phyloP scores from a whole-genome alignment of 805 yeast species.

The Clavispora phyllophila region DNA sequence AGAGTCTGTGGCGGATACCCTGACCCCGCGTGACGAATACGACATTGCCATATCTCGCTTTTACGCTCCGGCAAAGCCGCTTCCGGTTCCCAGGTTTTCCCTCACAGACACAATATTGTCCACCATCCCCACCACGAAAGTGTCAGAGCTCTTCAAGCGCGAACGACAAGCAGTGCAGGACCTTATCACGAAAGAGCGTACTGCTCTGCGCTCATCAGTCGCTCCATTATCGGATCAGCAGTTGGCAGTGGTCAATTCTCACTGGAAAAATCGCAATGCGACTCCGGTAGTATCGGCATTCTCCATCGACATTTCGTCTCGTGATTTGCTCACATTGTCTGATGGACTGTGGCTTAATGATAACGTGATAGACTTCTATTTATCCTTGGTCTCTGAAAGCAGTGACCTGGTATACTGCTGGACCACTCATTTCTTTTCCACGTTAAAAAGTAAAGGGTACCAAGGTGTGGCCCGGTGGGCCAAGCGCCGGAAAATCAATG shows the following conservation, averaged over 20 bases:
- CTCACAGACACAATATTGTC: constrained; percentile 16
- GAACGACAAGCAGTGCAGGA: constrained; percentile 10
- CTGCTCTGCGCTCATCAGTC: constrained; percentile 6
- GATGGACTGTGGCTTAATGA: constrained; percentile 87
- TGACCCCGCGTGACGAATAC: constrained; percentile 13
- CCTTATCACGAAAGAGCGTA: constrained; percentile 13
- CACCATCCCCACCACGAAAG: constrained; percentile 9
- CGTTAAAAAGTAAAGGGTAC: constrained; percentile 68
- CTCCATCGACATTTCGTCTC: constrained; percentile 54
- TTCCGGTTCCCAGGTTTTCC: constrained; percentile 14
- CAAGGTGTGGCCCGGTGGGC: constrained; percentile 82
- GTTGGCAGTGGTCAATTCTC: constrained; percentile 24
- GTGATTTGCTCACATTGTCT: constrained; percentile 67
- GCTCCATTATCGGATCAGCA: constrained; percentile 24
- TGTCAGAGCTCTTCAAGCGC: constrained; percentile 8
- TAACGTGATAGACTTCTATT: constrained; percentile 78
- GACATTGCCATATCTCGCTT: constrained; percentile 14
- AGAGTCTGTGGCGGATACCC: neutral
- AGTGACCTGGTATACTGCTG: constrained; percentile 54
- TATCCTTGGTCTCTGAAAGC: constrained; percentile 48
- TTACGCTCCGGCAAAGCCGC: constrained; percentile 17
- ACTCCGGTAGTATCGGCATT: constrained; percentile 28
- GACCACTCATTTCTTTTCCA: constrained; percentile 84
- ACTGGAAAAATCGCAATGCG: constrained; percentile 24
- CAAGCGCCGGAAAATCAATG: constrained; percentile 63